Conservation (phyloP, 192 early-diverging fungal genomes). For the Gigaspora rosea region DNA sequence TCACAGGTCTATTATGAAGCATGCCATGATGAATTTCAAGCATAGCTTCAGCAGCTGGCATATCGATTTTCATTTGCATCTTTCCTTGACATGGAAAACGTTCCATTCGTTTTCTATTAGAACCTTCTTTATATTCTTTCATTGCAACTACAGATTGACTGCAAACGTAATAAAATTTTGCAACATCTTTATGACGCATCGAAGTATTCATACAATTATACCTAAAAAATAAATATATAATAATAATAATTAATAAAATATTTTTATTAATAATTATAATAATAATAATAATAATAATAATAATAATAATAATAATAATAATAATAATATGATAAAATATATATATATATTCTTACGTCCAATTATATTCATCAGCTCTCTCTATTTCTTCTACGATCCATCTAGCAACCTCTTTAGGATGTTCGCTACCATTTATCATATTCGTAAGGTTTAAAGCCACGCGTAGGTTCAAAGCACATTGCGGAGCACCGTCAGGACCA, state of each 20-base stretch:
- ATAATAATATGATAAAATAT: not conserved
- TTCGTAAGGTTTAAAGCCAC: constrained; percentile 17
- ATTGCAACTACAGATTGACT: constrained; percentile 27
- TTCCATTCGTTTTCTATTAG: constrained; percentile 34
- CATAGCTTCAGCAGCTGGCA: constrained; percentile 30
- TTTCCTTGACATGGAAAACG: constrained; percentile 33
- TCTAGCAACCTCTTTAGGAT: constrained; percentile 29
- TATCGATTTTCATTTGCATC: constrained; percentile 33
- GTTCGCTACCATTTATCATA: constrained; percentile 22
- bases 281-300: not conserved
- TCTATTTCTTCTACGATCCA: constrained; percentile 34
- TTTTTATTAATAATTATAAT: not conserved
- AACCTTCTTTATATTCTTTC: constrained; percentile 33
- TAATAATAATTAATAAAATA: not conserved
- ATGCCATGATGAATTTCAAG: constrained; percentile 29
- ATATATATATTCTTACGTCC: constrained; percentile 23
- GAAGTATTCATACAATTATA: constrained; percentile 35
- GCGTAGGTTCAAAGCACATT: constrained; percentile 14
- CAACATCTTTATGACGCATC: constrained; percentile 33
- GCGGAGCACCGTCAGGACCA: constrained; percentile 13
- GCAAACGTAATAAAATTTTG: constrained; percentile 33
- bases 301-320: not conserved
- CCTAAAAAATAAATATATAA: not conserved
- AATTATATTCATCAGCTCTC: constrained; percentile 32
- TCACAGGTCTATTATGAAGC: constrained; percentile 18